These are phyloP conservation scores for Mycena indigotica DNA, from an alignment of 768 basidiomycete genomes.

Conservation along the genomic window DNA sequence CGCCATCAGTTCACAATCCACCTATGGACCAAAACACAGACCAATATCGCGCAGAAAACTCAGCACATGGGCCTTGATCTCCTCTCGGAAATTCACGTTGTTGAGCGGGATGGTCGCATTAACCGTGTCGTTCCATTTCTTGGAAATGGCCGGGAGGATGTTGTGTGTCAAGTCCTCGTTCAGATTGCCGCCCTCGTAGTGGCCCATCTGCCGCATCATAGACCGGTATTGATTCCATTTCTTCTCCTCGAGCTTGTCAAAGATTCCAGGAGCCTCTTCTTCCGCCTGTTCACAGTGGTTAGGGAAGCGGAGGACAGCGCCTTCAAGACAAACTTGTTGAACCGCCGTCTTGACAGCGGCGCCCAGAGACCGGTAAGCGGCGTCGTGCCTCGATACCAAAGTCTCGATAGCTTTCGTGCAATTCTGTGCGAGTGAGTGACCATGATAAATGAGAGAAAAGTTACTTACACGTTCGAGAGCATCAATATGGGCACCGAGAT, in stretches of 20 bases:
- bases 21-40: too few species aligned
- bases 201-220: conserved; percentile 16
- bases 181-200: conserved; percentile 9
- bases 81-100: neutral
- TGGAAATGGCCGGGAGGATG: neutral
- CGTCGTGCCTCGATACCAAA: neutral
- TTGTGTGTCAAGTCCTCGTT: conserved; percentile 12
- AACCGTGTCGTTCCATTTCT: conserved; percentile 2
- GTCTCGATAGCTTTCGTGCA: neutral
- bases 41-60: neutral
- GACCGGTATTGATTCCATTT: conserved; percentile 23
- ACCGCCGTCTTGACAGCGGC: conserved; percentile 4
- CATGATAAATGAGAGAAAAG: too few species aligned
- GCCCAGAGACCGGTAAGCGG: neutral
- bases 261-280: conserved; percentile 1
- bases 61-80: neutral
- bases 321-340: neutral
- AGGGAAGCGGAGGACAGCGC: neutral
- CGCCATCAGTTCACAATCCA: too few species aligned
- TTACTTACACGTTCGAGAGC: neutral
- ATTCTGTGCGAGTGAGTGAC: too few species aligned
- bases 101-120: neutral
- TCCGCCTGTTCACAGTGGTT: conserved; percentile 8
- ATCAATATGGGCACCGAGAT: neutral
- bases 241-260: neutral